Evolutionary conservation across 208 protist genomes (phyloP).

Genomic region (Entamoeba dispar): DNA sequence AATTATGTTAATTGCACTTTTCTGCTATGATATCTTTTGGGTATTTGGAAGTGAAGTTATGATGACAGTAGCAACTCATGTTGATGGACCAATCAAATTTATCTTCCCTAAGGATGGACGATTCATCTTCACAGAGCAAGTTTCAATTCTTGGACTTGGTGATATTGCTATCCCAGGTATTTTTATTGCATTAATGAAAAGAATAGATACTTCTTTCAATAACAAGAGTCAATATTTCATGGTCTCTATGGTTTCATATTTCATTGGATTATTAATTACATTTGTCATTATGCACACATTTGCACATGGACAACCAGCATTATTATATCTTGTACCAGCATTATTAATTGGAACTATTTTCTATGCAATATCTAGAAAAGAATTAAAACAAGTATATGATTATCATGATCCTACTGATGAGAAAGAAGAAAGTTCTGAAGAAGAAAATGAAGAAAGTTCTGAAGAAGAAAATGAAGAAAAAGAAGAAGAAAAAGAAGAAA

Average conservation of each 20-base stretch:
- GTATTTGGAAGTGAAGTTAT: background rate
- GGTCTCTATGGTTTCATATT: background rate
- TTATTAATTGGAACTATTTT: background rate
- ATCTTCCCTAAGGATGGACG: background rate
- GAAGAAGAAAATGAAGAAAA: background rate
- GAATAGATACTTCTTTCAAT: background rate
- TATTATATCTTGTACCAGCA: background rate
- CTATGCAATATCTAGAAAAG: background rate
- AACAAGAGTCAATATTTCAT: background rate
- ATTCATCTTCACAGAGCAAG: background rate
- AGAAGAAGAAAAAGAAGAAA: background rate
- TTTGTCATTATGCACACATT: background rate
- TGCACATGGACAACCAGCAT: background rate
- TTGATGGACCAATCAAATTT: constrained; percentile 1
- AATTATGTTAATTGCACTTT: background rate
- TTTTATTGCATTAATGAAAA: background rate
- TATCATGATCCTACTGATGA: background rate
- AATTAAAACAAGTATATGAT: background rate
- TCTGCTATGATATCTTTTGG: background rate
- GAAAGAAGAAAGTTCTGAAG: background rate
- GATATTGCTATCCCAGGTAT: background rate
- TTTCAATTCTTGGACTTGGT: background rate
- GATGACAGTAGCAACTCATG: background rate
- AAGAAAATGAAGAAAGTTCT: background rate
- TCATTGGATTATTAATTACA: background rate